Base-by-base conservation (phyloP, 441 rosid genomes). In the Breynia disticha region DNA sequence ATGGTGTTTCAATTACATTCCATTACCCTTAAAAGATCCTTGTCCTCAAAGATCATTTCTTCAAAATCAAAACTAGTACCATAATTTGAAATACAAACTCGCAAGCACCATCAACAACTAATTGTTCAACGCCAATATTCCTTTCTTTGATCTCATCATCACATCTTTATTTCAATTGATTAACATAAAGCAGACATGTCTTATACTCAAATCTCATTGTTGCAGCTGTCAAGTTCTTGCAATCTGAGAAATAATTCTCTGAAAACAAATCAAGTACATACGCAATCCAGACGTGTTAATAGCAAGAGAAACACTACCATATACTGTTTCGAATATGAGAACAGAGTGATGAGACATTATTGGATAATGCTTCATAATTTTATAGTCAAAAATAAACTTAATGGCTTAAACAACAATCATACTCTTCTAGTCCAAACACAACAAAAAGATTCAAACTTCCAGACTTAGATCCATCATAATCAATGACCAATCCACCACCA, bases 401-500 rank as follows among this genome's bases (percentile, higher is more conserved):
- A 91, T 61, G 0, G 91, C 84, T 2, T 65, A 79, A 16, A 91
- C 98, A 57, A 88, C 98, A 54, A 32, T 91, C 86, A 70, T 88
- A 91, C 72, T 91, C 98, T 28, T 84, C 76, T 5, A 91, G 87
- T 20, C 74, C 73, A 16, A 88, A 91, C 15, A 84, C 79, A 19
- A 91, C 95, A 8, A 94, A 91, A 16, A 88, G 67, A 71, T 88
- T 95, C 0, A 94, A 88, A 21, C 81, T 75, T 0, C 82, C 82
- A 0, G 95, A 82, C 67, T 84, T 88, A 22, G 98, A 88, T 16
- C 98, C 98, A 47, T 91, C 97, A 28, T 91, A 91, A 56, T 91
- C 95, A 1, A 91, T 88, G 45, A 94, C 98, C 12, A 91, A 70
- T 8, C 97, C 98, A 11, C 98, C 97, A 52, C 95, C 97, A 28